phyloP scores from a whole-genome alignment of 345 rosid species.

The Erucastrum elatum region DNA sequence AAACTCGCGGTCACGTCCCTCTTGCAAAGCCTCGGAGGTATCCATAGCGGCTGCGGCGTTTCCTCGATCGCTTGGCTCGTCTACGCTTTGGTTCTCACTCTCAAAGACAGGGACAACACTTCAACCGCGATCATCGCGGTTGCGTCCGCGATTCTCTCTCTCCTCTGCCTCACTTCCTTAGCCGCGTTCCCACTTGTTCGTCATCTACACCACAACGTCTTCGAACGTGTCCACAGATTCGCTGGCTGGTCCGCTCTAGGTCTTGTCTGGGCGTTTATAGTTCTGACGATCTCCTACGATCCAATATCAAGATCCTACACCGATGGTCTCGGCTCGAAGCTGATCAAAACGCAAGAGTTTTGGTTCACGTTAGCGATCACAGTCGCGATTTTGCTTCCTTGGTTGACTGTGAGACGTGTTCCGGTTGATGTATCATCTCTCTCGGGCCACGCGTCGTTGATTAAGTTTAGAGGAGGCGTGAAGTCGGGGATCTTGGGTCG shows the following conservation, averaged over 20 bases:
- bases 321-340: slow-evolving; percentile 43
- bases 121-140: slow-evolving; percentile 61
- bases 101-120: slow-evolving; percentile 52
- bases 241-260: slow-evolving; percentile 72
- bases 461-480: slow-evolving; percentile 68
- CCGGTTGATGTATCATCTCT: slow-evolving; percentile 54
- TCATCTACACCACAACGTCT: slow-evolving; percentile 79
- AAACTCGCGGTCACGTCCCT: slow-evolving; percentile 70
- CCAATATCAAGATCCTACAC: slow-evolving; percentile 56
- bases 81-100: slow-evolving; percentile 60
- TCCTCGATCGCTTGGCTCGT: slow-evolving; percentile 75
- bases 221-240: slow-evolving; percentile 71
- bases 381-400: slow-evolving; percentile 57
- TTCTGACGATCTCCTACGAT: slow-evolving; percentile 62
- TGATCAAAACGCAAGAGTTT: slow-evolving; percentile 61
- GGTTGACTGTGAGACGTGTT: slow-evolving; percentile 74
- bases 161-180: slow-evolving; percentile 55
- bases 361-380: slow-evolving; percentile 75
- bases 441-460: slow-evolving; percentile 76
- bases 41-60: slow-evolving; percentile 77
- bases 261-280: slow-evolving; percentile 68
- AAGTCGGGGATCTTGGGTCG: slow-evolving; percentile 75
- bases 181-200: slow-evolving; percentile 82
- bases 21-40: slow-evolving; percentile 76
- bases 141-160: slow-evolving; percentile 55